Conservation (phyloP, 2,329 filamentous ascomycete species). For the Pseudocercospora eumusae region DNA sequence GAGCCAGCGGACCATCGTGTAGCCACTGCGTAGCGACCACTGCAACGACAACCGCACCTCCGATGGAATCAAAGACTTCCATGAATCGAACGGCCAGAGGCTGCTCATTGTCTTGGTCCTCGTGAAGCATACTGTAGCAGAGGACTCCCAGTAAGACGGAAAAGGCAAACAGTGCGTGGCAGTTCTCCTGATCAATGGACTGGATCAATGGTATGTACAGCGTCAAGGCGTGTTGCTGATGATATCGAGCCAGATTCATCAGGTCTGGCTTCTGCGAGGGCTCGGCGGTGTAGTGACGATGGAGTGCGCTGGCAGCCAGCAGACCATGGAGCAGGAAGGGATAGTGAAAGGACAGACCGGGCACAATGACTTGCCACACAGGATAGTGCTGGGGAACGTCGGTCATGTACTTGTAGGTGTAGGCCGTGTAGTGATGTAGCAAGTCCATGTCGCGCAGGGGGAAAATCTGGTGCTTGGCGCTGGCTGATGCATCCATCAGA, state of each 20-base stretch:
- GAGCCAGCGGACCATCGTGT: conserved; percentile 11
- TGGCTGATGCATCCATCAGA: conserved; percentile 2
- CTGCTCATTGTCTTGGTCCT: conserved; percentile 11
- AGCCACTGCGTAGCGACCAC: conserved; percentile 19
- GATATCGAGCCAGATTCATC: conserved; percentile 28
- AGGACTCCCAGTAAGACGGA: conserved; percentile 22
- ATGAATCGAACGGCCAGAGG: conserved; percentile 21
- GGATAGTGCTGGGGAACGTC: conserved; percentile 13
- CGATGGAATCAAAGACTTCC: conserved; percentile 26
- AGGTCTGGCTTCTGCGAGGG: conserved; percentile 16
- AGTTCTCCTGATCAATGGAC: conserved; percentile 28
- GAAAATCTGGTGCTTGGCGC: conserved; percentile 23
- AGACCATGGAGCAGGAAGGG: conserved; percentile 29
- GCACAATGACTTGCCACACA: conserved; percentile 25
- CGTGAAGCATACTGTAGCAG: conserved; percentile 26
- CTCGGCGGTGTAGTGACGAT: conserved; percentile 21
- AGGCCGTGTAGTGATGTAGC: conserved; percentile 30
- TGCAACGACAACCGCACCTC: conserved; percentile 25
- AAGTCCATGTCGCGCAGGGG: conserved; percentile 31
- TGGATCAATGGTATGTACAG: conserved; percentile 29
- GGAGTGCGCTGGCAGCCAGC: conserved; percentile 24
- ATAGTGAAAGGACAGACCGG: conserved; percentile 24
- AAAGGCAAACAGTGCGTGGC: conserved; percentile 30
- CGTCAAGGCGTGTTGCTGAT: conserved; percentile 30
- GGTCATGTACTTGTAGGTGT: conserved; percentile 23